Conservation (phyloP, 2,329 filamentous ascomycete genomes). For the Colletotrichum musae region DNA sequence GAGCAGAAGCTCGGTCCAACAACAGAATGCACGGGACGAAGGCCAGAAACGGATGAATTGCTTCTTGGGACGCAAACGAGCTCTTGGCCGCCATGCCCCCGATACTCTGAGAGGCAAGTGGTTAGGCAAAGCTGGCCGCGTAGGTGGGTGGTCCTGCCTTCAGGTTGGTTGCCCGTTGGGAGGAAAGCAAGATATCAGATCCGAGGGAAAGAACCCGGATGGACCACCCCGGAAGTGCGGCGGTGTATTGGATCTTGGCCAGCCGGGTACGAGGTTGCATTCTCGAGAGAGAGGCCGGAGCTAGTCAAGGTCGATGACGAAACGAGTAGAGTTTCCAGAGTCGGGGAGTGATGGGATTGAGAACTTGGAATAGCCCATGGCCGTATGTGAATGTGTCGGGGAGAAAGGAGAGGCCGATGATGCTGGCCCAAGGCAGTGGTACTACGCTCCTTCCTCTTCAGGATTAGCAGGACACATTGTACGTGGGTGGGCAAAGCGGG, state of each 20-base stretch:
- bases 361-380: background rate
- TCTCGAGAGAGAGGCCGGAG: background rate
- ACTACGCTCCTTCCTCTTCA: slow-evolving; percentile 31
- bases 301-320: slow-evolving; percentile 8
- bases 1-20: background rate
- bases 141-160: background rate
- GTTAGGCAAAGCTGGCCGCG: background rate
- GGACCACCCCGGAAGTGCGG: slow-evolving; percentile 8
- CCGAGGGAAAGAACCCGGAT: slow-evolving; percentile 21
- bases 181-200: background rate
- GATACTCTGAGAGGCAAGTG: background rate
- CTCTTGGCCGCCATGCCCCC: slow-evolving; percentile 5
- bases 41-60: slow-evolving; percentile 5
- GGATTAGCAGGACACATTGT: background rate
- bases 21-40: background rate
- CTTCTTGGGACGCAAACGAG: background rate
- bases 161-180: background rate
- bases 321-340: background rate
- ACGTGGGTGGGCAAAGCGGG: slow-evolving; percentile 21
- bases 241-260: slow-evolving; percentile 15
- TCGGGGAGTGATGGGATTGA: background rate
- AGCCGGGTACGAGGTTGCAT: background rate
- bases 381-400: background rate
- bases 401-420: background rate
- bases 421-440: slow-evolving; percentile 16